These are phyloP conservation scores for Neonectria coccinea DNA, from an alignment of 2,329 filamentous ascomycete species.

Conservation along the genomic window DNA sequence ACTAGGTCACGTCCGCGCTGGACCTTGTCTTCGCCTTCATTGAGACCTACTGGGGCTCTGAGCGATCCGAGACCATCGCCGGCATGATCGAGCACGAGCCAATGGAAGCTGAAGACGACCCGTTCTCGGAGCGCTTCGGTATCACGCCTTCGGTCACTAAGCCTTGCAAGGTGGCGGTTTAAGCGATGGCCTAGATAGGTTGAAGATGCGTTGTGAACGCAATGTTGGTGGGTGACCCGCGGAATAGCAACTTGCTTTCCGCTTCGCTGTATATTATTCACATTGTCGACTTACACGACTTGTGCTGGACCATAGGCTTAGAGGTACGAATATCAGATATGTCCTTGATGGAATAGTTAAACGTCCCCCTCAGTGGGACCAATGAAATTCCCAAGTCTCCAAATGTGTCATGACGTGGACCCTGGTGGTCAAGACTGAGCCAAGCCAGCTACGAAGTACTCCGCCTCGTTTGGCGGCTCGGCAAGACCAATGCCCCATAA, in stretches of 20 bases:
- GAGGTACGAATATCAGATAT: neutral
- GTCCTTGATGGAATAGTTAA: neutral
- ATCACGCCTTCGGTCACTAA: slow-evolving; percentile 40
- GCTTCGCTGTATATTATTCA: neutral
- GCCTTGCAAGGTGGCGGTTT: slow-evolving; percentile 30
- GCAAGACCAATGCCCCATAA: neutral
- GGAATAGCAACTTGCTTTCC: neutral
- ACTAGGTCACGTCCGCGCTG: slow-evolving; percentile 51
- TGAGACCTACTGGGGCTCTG: slow-evolving; percentile 61
- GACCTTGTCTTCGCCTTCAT: slow-evolving; percentile 55
- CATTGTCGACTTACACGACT: neutral
- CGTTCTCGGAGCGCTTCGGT: slow-evolving; percentile 44
- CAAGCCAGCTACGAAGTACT: neutral
- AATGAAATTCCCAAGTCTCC: neutral
- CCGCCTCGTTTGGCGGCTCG: neutral
- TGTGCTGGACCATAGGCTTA: neutral
- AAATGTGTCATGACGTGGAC: neutral
- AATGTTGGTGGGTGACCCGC: neutral
- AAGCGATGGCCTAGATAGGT: neutral
- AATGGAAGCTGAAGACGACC: slow-evolving; percentile 44
- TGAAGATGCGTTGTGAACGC: neutral
- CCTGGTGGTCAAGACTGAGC: neutral
- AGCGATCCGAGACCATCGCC: slow-evolving; percentile 58
- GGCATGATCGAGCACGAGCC: slow-evolving; percentile 66
- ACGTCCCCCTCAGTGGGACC: neutral